Evolutionary conservation across 805 yeast species (phyloP), one percentile per base, ranked within the genome.

Genomic region (Ogataea chonburiensis): DNA sequence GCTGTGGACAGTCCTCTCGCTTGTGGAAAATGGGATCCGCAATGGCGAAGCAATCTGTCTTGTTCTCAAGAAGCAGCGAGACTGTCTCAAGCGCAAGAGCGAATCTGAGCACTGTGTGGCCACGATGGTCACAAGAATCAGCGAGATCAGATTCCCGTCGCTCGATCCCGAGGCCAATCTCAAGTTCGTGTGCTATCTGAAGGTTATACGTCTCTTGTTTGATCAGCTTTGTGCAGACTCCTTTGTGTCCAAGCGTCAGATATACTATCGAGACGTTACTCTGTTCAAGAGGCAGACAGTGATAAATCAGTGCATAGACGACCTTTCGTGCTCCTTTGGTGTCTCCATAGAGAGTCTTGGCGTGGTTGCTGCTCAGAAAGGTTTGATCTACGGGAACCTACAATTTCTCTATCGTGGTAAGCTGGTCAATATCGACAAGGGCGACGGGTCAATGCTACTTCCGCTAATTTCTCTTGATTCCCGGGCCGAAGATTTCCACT

Each of bases 181-280:
- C 11, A 47, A 46, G 19, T 58, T 58, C 31, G 46, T 41, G 2
- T 46, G 52, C 16, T 50, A 49, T 25, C 35, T 55, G n/a, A 43
- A 46, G 17, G 40, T 52, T 2, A 21, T 58, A 17, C 42, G 52
- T 10, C 24, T 53, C 4, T 34, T 58, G 8, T 28, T 38, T 23
- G 38, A 42, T 5, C 52, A 46, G 20, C 13, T 55, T 2, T 9
- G 12, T 5, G 5, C 43, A 8, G 29, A 34, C 3, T 24, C 33
- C 3, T 35, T 37, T 13, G 62, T 71, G 1, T 68, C 85, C 1
- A 66, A 66, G 35, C 59, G 88, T 43, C 86, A 80, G 45, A 39
- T 81, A 0, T 81, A 64, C 58, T 81, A 81, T 53, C 65, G 64
- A 32, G 79, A 79, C 49, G 82, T 77, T 2, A 58, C 57, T 12